Evolutionary conservation across 257 asterid genomes (phyloP).

Genomic region (Echites panduratus): DNA sequence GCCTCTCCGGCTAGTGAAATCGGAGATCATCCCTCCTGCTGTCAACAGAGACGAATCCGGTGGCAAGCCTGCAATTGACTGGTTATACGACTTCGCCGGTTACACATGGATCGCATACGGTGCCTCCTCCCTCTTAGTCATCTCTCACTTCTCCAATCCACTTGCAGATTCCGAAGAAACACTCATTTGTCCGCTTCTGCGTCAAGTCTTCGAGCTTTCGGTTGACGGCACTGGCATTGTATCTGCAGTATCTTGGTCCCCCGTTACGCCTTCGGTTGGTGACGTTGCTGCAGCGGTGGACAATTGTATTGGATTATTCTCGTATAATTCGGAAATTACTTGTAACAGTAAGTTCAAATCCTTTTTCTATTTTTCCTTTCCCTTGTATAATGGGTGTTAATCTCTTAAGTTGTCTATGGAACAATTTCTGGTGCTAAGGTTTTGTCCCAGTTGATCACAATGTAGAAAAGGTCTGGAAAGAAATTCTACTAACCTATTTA

Average conservation of each 20-base stretch:
- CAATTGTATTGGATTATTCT: conserved; percentile 48
- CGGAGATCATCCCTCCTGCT: conserved; percentile 71
- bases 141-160: conserved; percentile 85
- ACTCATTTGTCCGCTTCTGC: conserved; percentile 58
- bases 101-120: conserved; percentile 93
- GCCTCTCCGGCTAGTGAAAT: conserved; percentile 63
- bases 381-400: not conserved
- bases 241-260: conserved; percentile 79
- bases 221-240: conserved; percentile 35
- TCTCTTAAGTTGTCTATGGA: not conserved
- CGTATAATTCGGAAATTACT: conserved; percentile 29
- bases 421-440: not conserved
- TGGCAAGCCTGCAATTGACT: conserved; percentile 56
- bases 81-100: conserved; percentile 63
- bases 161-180: conserved; percentile 59
- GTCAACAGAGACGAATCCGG: conserved; percentile 45
- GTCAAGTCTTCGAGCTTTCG: conserved; percentile 78
- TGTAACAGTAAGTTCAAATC: conserved; percentile 47
- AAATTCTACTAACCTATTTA: not conserved
- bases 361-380: not conserved
- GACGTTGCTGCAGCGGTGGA: conserved; percentile 72
- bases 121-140: conserved; percentile 72
- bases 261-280: conserved; percentile 67
- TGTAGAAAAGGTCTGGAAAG: not conserved
- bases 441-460: not conserved